phyloP scores from a whole-genome alignment of 139 green algal genomes.

The Chlorella sp. region DNA sequence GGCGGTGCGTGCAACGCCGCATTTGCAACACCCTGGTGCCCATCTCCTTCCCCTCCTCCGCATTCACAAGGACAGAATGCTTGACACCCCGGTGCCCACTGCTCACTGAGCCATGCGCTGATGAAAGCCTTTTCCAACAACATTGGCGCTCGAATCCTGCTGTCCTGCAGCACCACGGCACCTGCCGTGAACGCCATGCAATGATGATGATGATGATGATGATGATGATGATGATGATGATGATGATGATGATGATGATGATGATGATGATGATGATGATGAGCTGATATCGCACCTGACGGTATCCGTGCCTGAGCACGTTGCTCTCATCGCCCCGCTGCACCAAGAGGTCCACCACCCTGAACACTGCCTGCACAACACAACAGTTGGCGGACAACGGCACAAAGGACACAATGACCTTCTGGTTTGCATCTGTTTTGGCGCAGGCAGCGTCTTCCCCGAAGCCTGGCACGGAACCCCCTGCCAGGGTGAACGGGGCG shows the following conservation, averaged over 20 bases:
- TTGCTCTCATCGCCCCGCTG: constrained; percentile 1
- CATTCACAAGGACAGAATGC: no score
- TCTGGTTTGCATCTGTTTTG: not conserved
- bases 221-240: not conserved
- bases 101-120: no score
- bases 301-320: constrained; percentile 4
- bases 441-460: no score
- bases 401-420: not conserved
- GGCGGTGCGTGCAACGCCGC: no score
- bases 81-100: no score
- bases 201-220: not conserved
- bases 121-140: no score
- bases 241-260: not conserved
- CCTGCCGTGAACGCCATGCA: no score
- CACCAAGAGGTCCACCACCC: constrained; percentile 2
- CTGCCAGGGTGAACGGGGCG: not conserved
- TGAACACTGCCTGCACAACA: not conserved
- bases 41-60: no score
- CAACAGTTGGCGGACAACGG: no score
- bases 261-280: not conserved
- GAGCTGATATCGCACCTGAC: not conserved
- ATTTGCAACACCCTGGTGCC: no score
- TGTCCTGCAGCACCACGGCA: not conserved
- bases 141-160: no score
- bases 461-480: no score